Base-by-base conservation (phyloP, 495 filamentous ascomycete species). In the Podospora sp. region DNA sequence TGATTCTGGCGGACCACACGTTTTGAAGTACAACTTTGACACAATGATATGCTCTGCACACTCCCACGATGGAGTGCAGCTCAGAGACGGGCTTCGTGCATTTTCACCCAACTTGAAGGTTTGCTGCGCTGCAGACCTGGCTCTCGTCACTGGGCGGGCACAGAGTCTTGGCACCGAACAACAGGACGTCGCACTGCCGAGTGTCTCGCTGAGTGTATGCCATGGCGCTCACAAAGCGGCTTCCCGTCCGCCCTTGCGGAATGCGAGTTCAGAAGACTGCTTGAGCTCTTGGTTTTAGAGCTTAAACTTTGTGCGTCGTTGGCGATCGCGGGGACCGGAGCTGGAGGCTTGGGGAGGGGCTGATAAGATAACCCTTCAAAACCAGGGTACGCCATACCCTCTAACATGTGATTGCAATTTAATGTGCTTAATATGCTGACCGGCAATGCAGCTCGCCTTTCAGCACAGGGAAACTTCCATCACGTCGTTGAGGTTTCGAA, bases 391-490 rank as follows among this genome's bases (percentile, higher is more conserved):
- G 40, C 40, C 40, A 46, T 46, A 2, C 40, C 40, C 11, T 59
- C 57, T 33, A 46, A 53, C 61, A 63, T 63, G 61, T 63, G 61
- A 63, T 51, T 33, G 7, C 16, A 52, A 53, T 35, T 11, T 26
- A 33, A 63, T 63, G 61, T 63, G 61, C 49, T 53, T 46, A 27
- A 53, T 33, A 63, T 53, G 61, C 49, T 63, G 25, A 62, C 59
- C 33, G 57, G 33, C 57, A 33, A 27, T 59, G 57, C 57, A 59
- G 57, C 33, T 59, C 22, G 20, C 33, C 33, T 33, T 33, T 21
- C 57, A 46, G 40, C 26, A 16, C 57, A 20, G 26, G 57, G n/a
- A 59, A 16, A 46, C 59, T 40, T 21, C 33, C 14, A n/a, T n/a
- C n/a, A 9, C n/a, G 21, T 35, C 18, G 35, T 0, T n/a, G 16